Percentiles rank a stretch among this genome's conserved stretches.
phyloP scores from a whole-genome alignment of 495 filamentous ascomycete genomes.

The Trichoderma gamsii region DNA sequence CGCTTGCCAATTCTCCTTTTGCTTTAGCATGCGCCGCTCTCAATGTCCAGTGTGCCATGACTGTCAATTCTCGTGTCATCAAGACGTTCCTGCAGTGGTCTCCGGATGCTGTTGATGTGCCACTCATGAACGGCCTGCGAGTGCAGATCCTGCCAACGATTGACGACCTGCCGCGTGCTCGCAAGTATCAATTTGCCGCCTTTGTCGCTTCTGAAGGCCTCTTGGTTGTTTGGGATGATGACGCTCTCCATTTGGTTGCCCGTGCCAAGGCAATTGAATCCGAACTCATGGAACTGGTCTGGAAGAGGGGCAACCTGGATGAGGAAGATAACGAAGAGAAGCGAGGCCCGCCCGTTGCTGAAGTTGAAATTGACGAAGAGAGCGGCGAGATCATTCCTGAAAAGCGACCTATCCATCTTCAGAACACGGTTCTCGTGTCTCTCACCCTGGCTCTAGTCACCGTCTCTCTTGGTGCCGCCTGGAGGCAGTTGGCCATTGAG shows the following conservation, averaged over 20 bases:
- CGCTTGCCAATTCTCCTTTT: slow-evolving; percentile 51
- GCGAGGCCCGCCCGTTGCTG: slow-evolving; percentile 34
- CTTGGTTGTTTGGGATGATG: slow-evolving; percentile 72
- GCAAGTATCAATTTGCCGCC: slow-evolving; percentile 71
- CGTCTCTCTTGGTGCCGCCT: slow-evolving; percentile 59
- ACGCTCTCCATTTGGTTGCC: slow-evolving; percentile 58
- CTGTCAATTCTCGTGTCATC: slow-evolving; percentile 68
- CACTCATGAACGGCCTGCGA: slow-evolving; percentile 64
- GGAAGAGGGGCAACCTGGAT: slow-evolving; percentile 47
- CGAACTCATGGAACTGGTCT: slow-evolving; percentile 68
- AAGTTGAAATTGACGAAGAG: slow-evolving; percentile 62
- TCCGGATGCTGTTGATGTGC: slow-evolving; percentile 66
- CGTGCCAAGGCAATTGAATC: slow-evolving; percentile 63
- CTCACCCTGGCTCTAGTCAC: slow-evolving; percentile 58
- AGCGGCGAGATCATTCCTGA: slow-evolving; percentile 59
- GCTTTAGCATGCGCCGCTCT: slow-evolving; percentile 58
- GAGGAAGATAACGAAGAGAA: slow-evolving; percentile 45
- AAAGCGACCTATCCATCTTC: slow-evolving; percentile 56
- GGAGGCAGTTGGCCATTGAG: slow-evolving; percentile 60
- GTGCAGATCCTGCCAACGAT: slow-evolving; percentile 68
- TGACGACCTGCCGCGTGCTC: slow-evolving; percentile 57
- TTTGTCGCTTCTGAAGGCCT: slow-evolving; percentile 64
- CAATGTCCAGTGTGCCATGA: slow-evolving; percentile 76
- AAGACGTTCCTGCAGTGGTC: slow-evolving; percentile 67
- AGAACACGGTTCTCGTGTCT: slow-evolving; percentile 61